Evolutionary conservation across 2,329 filamentous ascomycete genomes (phyloP), one percentile per base, ranked within the genome.

Genomic region (Phyllosticta citriasiana): DNA sequence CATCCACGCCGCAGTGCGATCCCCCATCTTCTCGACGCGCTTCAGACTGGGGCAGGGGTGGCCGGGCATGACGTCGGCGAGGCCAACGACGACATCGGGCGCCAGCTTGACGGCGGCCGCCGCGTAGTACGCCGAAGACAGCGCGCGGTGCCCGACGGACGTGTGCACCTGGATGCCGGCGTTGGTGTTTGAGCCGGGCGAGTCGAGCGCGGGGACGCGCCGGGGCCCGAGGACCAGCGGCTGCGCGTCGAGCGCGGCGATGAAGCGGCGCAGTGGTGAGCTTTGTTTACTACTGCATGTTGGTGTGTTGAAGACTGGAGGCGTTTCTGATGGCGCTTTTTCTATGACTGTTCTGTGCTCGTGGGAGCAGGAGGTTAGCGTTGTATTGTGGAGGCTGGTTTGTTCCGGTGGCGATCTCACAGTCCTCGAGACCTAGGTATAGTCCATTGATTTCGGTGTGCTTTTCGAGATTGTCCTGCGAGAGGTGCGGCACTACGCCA

Each of bases 401-500:
- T 25, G 8, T 1, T 50, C 50, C 14, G 33, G 12, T n/a, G 19
- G 19, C 19, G 19, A 25, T n/a, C 88, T 75, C 80, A 97, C 94
- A 97, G 74, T 99, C 94, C 79, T 99, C 94, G 27, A 97, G 77
- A 0, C 88, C 89, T 69, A 94, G 79, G 71, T 96, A 96, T 2
- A 89, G 80, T 26, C 88, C 88, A 27, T 79, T 78, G 63, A 95
- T 79, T 4, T 81, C 72, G 0, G 86, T 85, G 68, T 88, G 79
- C 60, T 84, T 86, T 51, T 76, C 73, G 65, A 94, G 79, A 64
- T 88, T 88, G 77, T 99, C 94, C 50, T 91, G 92, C 2, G 92
- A 89, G 65, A 99, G 76, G 76, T 99, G 94, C 57, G 94, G 91
- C 40, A 97, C 79, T 1, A 84, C 84, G 24, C 94, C 94, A 68